These are phyloP conservation scores for Kwoniella pini DNA, from an alignment of 768 basidiomycete species.

Conservation along the genomic window DNA sequence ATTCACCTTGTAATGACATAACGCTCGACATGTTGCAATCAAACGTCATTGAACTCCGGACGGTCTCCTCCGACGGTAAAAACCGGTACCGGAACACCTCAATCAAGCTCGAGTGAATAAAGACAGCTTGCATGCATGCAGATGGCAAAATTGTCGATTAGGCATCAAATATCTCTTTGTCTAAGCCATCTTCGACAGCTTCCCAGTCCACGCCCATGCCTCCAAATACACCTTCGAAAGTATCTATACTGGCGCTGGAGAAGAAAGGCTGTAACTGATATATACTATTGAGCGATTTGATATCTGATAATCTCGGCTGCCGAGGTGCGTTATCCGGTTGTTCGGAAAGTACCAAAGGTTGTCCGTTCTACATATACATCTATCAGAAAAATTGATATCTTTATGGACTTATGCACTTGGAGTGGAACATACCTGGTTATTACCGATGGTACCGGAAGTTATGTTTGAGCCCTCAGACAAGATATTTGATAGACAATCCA, in stretches of 20 bases:
- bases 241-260: constrained; percentile 78
- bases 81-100: too few species aligned
- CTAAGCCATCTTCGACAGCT: constrained; percentile 74
- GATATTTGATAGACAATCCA: constrained; percentile 86
- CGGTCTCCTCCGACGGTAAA: too few species aligned
- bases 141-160: not conserved
- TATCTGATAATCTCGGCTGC: constrained; percentile 67
- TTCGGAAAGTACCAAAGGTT: not conserved
- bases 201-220: constrained; percentile 75
- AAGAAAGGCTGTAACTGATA: constrained; percentile 88
- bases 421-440: too few species aligned
- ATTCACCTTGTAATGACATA: too few species aligned
- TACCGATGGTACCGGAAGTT: not conserved
- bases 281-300: constrained; percentile 79
- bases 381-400: too few species aligned
- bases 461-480: constrained; percentile 58
- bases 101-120: too few species aligned
- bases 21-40: too few species aligned
- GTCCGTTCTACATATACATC: not conserved
- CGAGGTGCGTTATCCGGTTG: constrained; percentile 58
- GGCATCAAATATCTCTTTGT: constrained; percentile 84
- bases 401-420: too few species aligned
- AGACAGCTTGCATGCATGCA: too few species aligned
- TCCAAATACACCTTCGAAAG: constrained; percentile 89
- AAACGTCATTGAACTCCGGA: too few species aligned